Base-by-base conservation (phyloP, 108 stramenopile genomes). In the Halocafeteria seosinensis region DNA sequence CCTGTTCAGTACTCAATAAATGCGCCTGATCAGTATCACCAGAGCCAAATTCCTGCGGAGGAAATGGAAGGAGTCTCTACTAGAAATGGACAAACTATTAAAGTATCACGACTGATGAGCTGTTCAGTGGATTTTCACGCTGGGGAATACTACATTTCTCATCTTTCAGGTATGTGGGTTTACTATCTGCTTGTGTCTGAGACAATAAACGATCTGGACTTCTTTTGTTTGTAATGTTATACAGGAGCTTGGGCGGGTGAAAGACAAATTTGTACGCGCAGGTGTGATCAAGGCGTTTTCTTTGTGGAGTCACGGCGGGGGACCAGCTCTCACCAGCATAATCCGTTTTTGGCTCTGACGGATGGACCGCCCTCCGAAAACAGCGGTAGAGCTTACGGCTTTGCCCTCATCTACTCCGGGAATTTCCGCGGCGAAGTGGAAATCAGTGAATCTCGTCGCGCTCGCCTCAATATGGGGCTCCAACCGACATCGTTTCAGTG, bases 171-270 rank as follows among this genome's bases (percentile, higher is more conserved):
- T 8, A n/a, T n/a, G n/a, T n/a, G n/a, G n/a, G n/a, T n/a, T n/a
- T n/a, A n/a, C n/a, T n/a, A n/a, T n/a, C n/a, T n/a, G n/a, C n/a
- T n/a, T n/a, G n/a, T n/a, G n/a, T n/a, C n/a, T n/a, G n/a, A n/a
- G n/a, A n/a, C n/a, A n/a, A n/a, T n/a, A n/a, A n/a, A n/a, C n/a
- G n/a, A n/a, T n/a, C n/a, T n/a, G n/a, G n/a, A n/a, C n/a, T n/a
- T n/a, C n/a, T n/a, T n/a, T n/a, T n/a, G n/a, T n/a, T n/a, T n/a
- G n/a, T n/a, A n/a, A n/a, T n/a, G n/a, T n/a, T n/a, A n/a, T n/a
- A n/a, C n/a, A n/a, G n/a, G n/a, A n/a, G 53, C 53, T 28, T 66
- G 65, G 65, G 65, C 65, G 4, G 26, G 65, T 24, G 65, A 66
- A 13, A 11, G 65, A 3, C 3, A 50, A 3, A 24, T 57, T 17